phyloP scores from a whole-genome alignment of 2,329 filamentous ascomycete species.

The Zarea fungicola region DNA sequence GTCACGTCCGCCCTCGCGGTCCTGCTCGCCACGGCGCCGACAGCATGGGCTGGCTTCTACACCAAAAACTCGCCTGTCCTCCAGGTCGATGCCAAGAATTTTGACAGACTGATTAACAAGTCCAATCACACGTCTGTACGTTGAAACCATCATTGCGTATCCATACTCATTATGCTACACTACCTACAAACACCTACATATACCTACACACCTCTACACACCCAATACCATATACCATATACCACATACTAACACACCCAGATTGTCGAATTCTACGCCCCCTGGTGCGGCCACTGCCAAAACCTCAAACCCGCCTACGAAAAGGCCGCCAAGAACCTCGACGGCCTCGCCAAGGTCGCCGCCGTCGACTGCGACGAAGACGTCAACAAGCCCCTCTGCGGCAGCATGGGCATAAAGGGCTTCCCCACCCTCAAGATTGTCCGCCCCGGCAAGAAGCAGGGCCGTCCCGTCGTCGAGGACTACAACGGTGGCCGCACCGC shows the following conservation, averaged over 20 bases:
- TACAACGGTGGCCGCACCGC: slow-evolving; percentile 80
- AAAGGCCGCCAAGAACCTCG: slow-evolving; percentile 82
- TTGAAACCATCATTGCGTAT: slow-evolving; percentile 8
- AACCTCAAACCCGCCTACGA: slow-evolving; percentile 95
- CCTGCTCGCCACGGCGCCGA: slow-evolving; percentile 60
- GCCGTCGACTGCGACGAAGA: slow-evolving; percentile 95
- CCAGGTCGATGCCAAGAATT: slow-evolving; percentile 72
- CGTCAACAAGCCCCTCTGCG: slow-evolving; percentile 81
- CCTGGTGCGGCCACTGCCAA: slow-evolving; percentile 96
- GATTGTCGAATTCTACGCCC: slow-evolving; percentile 85
- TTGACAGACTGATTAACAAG: slow-evolving; percentile 75
- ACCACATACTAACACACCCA: slow-evolving; percentile 27
- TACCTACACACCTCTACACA: too few relatives aligned
- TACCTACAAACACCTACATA: background rate
- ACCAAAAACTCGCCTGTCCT: slow-evolving; percentile 81
- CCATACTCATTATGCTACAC: slow-evolving; percentile 1
- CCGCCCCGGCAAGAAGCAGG: slow-evolving; percentile 71
- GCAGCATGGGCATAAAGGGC: slow-evolving; percentile 79
- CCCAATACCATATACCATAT: too few relatives aligned
- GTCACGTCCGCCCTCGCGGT: slow-evolving; percentile 34
- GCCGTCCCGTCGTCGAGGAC: slow-evolving; percentile 77
- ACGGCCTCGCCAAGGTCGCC: slow-evolving; percentile 90
- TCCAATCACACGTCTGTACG: slow-evolving; percentile 89
- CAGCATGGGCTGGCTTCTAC: slow-evolving; percentile 70
- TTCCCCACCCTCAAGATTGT: slow-evolving; percentile 97